Conservation (phyloP, 495 filamentous ascomycete genomes). For the Neurospora pannonica region DNA sequence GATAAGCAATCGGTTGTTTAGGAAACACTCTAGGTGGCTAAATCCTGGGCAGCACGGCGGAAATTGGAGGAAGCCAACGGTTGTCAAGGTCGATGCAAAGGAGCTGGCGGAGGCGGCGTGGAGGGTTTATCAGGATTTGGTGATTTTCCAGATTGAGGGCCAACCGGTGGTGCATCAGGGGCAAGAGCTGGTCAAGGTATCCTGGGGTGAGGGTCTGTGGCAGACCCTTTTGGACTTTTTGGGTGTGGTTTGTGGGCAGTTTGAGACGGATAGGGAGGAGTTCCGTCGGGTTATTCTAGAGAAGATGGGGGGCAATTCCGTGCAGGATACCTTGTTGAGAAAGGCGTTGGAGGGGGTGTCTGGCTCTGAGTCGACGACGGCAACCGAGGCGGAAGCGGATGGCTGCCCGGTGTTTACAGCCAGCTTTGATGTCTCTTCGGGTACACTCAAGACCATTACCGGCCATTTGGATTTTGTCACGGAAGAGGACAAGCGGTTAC, state of each 20-base stretch:
- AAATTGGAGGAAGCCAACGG: neutral
- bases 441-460: constrained; percentile 13
- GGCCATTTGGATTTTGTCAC: constrained; percentile 20
- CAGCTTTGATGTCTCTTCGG: neutral
- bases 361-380: neutral
- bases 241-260: neutral
- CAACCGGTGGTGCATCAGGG: neutral
- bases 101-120: neutral
- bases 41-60: neutral
- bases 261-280: neutral
- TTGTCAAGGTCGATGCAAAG: neutral
- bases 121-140: neutral
- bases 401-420: constrained; percentile 1
- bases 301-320: neutral
- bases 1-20: neutral
- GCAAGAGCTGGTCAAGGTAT: neutral
- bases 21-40: neutral
- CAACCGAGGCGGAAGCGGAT: neutral
- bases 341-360: constrained; percentile 1
- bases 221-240: neutral
- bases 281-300: neutral
- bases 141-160: neutral
- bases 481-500: constrained; percentile 14
- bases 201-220: neutral
- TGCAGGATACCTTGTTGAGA: neutral